phyloP scores from a whole-genome alignment of 179 eudicot species.

The Patellifolia procumbens region DNA sequence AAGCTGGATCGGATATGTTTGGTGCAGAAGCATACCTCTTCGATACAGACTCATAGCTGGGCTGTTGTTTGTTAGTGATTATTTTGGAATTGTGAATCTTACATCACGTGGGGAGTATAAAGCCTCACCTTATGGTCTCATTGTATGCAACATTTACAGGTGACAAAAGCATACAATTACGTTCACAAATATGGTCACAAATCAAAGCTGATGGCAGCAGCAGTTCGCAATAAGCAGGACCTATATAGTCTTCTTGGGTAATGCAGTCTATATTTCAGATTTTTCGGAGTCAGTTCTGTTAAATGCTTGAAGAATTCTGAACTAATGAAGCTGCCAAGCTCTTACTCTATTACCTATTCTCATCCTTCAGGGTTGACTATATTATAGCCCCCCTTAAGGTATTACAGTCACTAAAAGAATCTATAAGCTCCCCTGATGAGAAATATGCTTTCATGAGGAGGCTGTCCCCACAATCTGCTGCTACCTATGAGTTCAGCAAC shows the following conservation, averaged over 20 bases:
- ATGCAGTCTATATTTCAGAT: not conserved
- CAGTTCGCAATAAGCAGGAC: slow-evolving; percentile 96
- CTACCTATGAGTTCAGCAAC: slow-evolving; percentile 64
- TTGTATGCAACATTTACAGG: slow-evolving; percentile 43
- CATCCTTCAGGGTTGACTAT: slow-evolving; percentile 76
- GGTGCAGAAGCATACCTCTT: no score
- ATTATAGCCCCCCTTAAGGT: slow-evolving; percentile 90
- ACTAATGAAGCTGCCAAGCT: not conserved
- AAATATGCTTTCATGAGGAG: slow-evolving; percentile 71
- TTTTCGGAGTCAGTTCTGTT: not conserved
- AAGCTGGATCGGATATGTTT: not conserved
- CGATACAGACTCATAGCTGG: not conserved
- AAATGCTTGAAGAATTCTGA: not conserved
- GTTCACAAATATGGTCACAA: slow-evolving; percentile 88
- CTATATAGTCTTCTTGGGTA: slow-evolving; percentile 82
- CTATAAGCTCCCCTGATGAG: slow-evolving; percentile 71
- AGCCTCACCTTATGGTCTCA: not conserved
- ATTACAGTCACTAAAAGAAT: slow-evolving; percentile 83
- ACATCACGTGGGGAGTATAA: not conserved
- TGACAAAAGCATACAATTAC: slow-evolving; percentile 89
- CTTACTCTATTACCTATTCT: slow-evolving; percentile 10
- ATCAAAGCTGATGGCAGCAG: slow-evolving; percentile 94
- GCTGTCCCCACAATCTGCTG: slow-evolving; percentile 83
- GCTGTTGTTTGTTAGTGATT: not conserved
- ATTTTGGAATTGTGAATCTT: not conserved